Evolutionary conservation across 306 rosid species (phyloP), one percentile per base, ranked within the genome.

Genomic region (Mucuna pruriens): DNA sequence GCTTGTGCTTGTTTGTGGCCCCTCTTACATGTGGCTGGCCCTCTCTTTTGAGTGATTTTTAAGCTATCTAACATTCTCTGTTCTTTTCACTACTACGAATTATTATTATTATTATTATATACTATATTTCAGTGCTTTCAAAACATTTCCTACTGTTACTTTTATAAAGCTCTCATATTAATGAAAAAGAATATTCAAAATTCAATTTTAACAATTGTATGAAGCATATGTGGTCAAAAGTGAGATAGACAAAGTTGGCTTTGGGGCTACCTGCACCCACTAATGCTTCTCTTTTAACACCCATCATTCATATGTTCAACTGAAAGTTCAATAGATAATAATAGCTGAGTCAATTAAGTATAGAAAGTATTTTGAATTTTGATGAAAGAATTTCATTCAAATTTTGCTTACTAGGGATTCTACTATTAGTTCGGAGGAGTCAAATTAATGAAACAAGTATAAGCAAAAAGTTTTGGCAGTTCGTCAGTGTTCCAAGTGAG

Each of bases 11-110:
- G 62, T 0, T n/a, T 36, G 74, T 23, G 70, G 69, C 26, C 76
- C 23, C 36, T 33, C 68, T 29, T 87, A 38, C 89, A 83, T 88
- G 87, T 83, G 90, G 90, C 80, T 81, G 87, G 71, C 78, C 83
- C 77, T 25, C 1, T 66, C 42, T 72, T 26, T 87, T 83, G 94
- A 87, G 94, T 92, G 54, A 64, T 86, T 71, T 81, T 83, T 6
- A 86, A 86, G 86, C 86, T 45, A 74, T 42, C 72, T 60, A 65
- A 46, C 86, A 82, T 79, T 82, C 82, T 42, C 42, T 78, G 7
- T 74, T 62, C 54, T 75, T 40, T 85, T 77, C 76, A 19, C 62
- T 64, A 52, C 20, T 62, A 33, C 3, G 0, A 19, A 72, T 62
- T 82, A 25, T 26, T 26, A n/a, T n/a, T n/a, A n/a, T n/a, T n/a